Base-by-base conservation (phyloP, 1,284 basidiomycete species). In the Stygiomarasmius scandens region DNA sequence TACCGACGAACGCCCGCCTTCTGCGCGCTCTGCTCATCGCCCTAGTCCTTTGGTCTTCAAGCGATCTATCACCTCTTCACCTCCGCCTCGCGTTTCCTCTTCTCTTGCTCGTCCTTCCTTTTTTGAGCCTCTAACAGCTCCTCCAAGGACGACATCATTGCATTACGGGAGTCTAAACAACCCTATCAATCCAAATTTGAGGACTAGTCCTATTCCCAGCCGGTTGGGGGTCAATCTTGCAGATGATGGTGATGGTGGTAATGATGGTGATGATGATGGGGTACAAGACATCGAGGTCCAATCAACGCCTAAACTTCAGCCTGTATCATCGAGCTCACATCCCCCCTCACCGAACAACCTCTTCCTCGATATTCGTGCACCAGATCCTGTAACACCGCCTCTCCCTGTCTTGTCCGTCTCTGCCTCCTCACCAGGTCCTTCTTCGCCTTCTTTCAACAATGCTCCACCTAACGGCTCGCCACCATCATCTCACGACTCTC, bases 111-210 rank as follows among this genome's bases (percentile, higher is more conserved):
- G 46, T 16, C n/a, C 25, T 14, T 38, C 44, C 66, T 25, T 64
- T 72, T 12, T 32, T 19, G 72, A 74, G 11, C 71, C 75, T 24
- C 70, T 84, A 6, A 71, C 74, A 23, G 79, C 82, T 36, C 86
- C 88, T 45, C 86, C 88, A 3, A 75, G 84, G 54, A 70, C 64
- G 58, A 69, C 75, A 8, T 77, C 72, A 52, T 64, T 72, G 8
- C 66, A 62, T 46, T 61, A 67, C n/a, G 53, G 46, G 34, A 48
- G 45, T 27, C 25, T 59, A n/a, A 32, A 5, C 29, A 32, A 46
- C 24, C 47, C 48, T 36, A 46, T 43, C 43, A 41, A 12, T 16
- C 38, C 38, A 41, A 41, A n/a, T 41, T 41, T 16, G 38, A 41
- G 38, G 4, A 12, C 38, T n/a, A 41, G 38, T 41, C 6, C 38